Evolutionary conservation across 2,329 filamentous ascomycete genomes (phyloP), one percentile per base, ranked within the genome.

Genomic region (Coniochaeta hoffmannii): DNA sequence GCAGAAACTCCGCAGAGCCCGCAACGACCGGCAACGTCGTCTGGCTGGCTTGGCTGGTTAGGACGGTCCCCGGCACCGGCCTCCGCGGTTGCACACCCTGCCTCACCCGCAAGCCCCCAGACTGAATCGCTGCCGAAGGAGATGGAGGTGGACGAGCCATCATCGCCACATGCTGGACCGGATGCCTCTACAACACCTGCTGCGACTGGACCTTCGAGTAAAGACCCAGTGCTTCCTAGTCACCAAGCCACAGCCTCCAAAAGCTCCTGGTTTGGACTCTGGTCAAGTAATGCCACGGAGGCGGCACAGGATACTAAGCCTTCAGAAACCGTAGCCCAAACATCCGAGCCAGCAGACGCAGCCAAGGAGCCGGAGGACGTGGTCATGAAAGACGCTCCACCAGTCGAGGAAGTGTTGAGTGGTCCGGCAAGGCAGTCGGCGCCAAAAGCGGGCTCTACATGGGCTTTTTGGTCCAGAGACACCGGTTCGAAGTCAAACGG

Each of bases 381-480:
- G 61, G 62, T 72, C 59, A 68, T 76, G 71, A 56, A 74, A 50
- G 74, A 81, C 60, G 72, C 72, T 2, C 65, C 71, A 4, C 55
- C 68, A 14, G 54, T 66, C 2, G 49, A 51, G 14, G 64, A 67
- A 9, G 58, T 64, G 46, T 51, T 57, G 46, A 56, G 56, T 34
- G 55, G 66, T 31, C 58, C 70, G 55, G 63, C 65, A 9, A 63
- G 71, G 1, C 64, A 69, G n/a, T 76, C 71, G 22, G 76, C 76
- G 5, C 73, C 78, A 15, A 66, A 62, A 35, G 73, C 76, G 17
- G 81, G 81, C 12, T 87, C 88, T 0, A 88, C 86, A 0, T 93
- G 89, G 89, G 88, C 86, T 0, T 92, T 93, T 61, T 93, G 88
- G 88, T 90, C 86, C 14, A 81, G 78, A 49, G 83, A 86, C 60